These are phyloP conservation scores for Piper longum DNA, from an alignment of 164 flowering plant species.

Conservation along the genomic window DNA sequence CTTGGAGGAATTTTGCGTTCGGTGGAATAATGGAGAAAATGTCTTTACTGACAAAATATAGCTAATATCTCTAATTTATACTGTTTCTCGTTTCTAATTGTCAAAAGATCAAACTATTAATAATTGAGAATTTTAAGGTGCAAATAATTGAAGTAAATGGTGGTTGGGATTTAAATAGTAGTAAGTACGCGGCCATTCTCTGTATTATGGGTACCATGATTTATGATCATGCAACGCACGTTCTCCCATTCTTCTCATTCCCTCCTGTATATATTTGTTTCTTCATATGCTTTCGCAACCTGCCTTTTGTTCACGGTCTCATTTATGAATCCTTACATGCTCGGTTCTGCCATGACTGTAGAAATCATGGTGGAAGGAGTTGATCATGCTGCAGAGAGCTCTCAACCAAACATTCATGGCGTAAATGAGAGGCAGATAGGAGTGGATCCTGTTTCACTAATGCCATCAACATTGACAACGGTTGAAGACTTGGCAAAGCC, in stretches of 20 bases:
- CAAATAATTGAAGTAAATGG: background rate
- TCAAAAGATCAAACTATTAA: background rate
- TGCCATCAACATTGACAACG: constrained; percentile 7
- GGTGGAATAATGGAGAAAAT: too few relatives aligned
- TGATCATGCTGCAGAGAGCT: background rate
- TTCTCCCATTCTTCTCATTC: background rate
- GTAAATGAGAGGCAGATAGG: constrained; percentile 36
- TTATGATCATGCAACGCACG: constrained; percentile 5
- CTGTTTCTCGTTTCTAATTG: too few relatives aligned
- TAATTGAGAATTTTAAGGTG: background rate
- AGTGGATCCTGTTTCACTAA: constrained; percentile 48
- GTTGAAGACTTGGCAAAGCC: constrained; percentile 12
- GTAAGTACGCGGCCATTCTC: background rate
- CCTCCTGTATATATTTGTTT: background rate
- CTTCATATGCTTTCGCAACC: background rate
- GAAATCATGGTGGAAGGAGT: background rate
- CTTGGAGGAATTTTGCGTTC: too few relatives aligned
- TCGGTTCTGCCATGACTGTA: background rate
- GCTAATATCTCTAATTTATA: too few relatives aligned
- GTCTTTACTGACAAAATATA: too few relatives aligned
- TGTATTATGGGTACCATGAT: constrained; percentile 22
- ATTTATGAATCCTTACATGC: background rate
- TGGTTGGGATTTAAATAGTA: background rate
- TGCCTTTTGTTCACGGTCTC: background rate
- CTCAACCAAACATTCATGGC: background rate